Conservation (phyloP, 2,329 filamentous ascomycete species). For the Waltergamsia citrina region DNA sequence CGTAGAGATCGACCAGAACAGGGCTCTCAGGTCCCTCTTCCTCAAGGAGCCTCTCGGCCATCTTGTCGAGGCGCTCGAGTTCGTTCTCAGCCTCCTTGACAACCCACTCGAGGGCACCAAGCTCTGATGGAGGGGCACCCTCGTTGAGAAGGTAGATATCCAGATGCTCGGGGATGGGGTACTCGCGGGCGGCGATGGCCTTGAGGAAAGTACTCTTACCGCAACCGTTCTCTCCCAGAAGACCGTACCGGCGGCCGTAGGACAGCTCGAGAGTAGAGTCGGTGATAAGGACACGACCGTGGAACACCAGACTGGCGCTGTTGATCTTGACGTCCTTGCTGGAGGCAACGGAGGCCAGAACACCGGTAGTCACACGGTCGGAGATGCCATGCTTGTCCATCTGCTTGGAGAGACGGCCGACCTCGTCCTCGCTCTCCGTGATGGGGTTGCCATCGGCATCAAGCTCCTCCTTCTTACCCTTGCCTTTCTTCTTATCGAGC, state of each 20-base stretch:
- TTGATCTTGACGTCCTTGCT: slow-evolving; percentile 97
- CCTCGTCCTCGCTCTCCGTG: slow-evolving; percentile 57
- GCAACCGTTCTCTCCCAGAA: slow-evolving; percentile 97
- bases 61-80: slow-evolving; percentile 78
- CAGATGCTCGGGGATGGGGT: slow-evolving; percentile 88
- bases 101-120: slow-evolving; percentile 95
- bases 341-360: slow-evolving; percentile 72
- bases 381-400: slow-evolving; percentile 95
- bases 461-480: slow-evolving; percentile 59
- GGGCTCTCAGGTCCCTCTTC: slow-evolving; percentile 86
- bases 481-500: slow-evolving; percentile 61
- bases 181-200: slow-evolving; percentile 88
- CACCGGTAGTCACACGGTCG: slow-evolving; percentile 96
- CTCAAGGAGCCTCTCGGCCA: slow-evolving; percentile 86
- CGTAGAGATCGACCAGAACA: slow-evolving; percentile 87
- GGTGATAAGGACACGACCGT: slow-evolving; percentile 91
- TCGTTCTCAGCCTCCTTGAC: slow-evolving; percentile 90
- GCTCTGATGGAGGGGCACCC: slow-evolving; percentile 79
- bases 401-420: slow-evolving; percentile 83
- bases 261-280: slow-evolving; percentile 91
- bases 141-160: slow-evolving; percentile 98
- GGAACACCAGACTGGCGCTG: slow-evolving; percentile 88
- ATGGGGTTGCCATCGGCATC: slow-evolving; percentile 52
- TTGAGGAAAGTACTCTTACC: slow-evolving; percentile 98
- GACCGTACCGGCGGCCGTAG: slow-evolving; percentile 85